phyloP scores from a whole-genome alignment of 345 rosid genomes.

The Ceriops decandra region DNA sequence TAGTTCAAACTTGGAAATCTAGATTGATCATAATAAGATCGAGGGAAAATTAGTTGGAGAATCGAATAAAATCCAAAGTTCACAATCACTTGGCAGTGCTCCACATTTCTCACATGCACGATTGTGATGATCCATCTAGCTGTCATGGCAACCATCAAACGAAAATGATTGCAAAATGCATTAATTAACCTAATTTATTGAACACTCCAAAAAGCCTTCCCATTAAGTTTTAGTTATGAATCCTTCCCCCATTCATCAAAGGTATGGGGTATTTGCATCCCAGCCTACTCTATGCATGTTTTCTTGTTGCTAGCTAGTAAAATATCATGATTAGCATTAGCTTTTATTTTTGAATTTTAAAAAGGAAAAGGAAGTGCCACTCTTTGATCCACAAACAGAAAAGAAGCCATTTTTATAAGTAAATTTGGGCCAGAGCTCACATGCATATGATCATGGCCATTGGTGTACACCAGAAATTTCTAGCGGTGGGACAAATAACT shows the following conservation, averaged over 20 bases:
- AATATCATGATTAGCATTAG: background rate
- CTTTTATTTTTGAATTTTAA: conserved; percentile 1
- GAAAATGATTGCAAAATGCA: conserved; percentile 2
- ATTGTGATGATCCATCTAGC: background rate
- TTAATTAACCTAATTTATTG: background rate
- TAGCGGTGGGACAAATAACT: too few relatives aligned
- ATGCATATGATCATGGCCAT: background rate
- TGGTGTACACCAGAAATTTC: too few relatives aligned
- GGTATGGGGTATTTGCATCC: background rate
- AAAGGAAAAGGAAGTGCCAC: background rate
- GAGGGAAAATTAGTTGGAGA: too few relatives aligned
- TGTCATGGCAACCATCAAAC: conserved; percentile 5
- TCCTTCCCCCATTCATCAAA: background rate
- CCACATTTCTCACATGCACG: background rate
- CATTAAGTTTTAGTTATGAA: conserved; percentile 3
- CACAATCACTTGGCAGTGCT: background rate
- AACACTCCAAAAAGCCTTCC: conserved; percentile 10
- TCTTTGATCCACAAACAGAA: background rate
- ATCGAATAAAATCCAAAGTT: too few relatives aligned
- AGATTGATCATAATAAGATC: too few relatives aligned
- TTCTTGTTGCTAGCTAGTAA: background rate
- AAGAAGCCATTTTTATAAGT: conserved; percentile 1
- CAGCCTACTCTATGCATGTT: background rate
- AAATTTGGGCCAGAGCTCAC: conserved; percentile 2
- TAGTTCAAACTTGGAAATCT: too few relatives aligned